Evolutionary conservation across 257 asterid genomes (phyloP), one percentile per base, ranked within the genome.

Genomic region (Agastache rugosa): DNA sequence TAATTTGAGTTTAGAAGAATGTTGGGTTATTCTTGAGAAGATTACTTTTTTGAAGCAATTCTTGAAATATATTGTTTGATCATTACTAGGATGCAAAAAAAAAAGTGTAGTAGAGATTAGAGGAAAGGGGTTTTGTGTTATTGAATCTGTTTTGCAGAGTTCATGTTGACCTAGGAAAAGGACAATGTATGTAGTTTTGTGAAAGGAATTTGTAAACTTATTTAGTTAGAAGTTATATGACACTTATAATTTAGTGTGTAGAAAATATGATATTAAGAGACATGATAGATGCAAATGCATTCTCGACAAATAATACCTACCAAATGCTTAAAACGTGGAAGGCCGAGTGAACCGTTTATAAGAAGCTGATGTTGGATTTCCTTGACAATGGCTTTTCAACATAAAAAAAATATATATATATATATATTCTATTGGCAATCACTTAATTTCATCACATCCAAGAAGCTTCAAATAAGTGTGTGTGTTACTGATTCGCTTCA

Each of bases 91-190:
- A 37, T 60, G 16, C 12, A 12, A 20, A 58, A 42, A 12, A 20
- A 58, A 42, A 31, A 39, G 35, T 37, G 16, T 20, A 11, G 48
- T 62, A 4, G 11, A 56, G 4, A 42, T 51, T 19, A 9, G 53
- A 7, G 15, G 41, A 39, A 39, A 11, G 67, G 74, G 75, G 31
- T 2, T 44, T 42, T 41, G 29, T 67, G 29, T 67, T 20, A 31
- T 48, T 53, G 72, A 68, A 59, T 65, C 64, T 56, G 7, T 59
- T 62, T 70, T 67, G 37, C 56, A 55, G 42, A 16, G 39, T 55
- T 58, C 5, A 14, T 53, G 45, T 63, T 67, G 56, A 25, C 58
- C 53, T 48, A 16, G 73, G 25, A 29, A 63, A 0, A 1, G 2
- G 37, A 0, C 1, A 31, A 31, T 31, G 37, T 31, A 31, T 31